These are phyloP conservation scores for Pseudopyricularia cyperi DNA, from an alignment of 2,329 filamentous ascomycete genomes.

Conservation along the genomic window DNA sequence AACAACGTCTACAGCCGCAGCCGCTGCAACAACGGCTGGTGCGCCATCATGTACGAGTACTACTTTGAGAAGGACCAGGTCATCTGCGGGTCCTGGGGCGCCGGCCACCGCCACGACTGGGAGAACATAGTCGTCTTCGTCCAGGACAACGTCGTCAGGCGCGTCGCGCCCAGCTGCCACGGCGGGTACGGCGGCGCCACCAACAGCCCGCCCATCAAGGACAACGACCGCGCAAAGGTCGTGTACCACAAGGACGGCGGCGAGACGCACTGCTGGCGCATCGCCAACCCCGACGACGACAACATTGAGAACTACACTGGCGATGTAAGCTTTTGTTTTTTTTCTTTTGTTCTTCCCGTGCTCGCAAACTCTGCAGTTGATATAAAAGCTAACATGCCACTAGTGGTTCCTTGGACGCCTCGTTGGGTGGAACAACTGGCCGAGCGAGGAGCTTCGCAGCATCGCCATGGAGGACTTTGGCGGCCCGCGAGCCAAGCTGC, in stretches of 20 bases:
- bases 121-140: conserved; percentile 19
- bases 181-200: conserved; percentile 15
- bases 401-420: conserved; percentile 10
- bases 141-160: conserved; percentile 13
- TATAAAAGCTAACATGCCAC: no score
- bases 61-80: conserved; percentile 18
- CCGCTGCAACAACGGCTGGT: conserved; percentile 26
- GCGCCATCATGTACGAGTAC: conserved; percentile 25
- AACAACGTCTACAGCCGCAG: conserved; percentile 24
- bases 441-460: conserved; percentile 15
- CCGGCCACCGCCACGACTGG: conserved; percentile 22
- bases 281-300: neutral
- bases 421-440: conserved; percentile 26
- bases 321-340: no score
- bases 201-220: conserved; percentile 7
- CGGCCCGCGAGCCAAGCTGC: conserved; percentile 18
- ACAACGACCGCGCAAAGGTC: conserved; percentile 12
- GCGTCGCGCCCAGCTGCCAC: conserved; percentile 22
- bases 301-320: neutral
- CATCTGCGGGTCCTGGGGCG: neutral
- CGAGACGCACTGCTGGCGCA: conserved; percentile 11
- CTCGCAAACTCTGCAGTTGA: no score
- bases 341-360: no score
- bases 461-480: conserved; percentile 23
- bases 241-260: conserved; percentile 21